Evolutionary conservation across 2,329 filamentous ascomycete species (phyloP).

Genomic region (Sphaceloma murrayae): DNA sequence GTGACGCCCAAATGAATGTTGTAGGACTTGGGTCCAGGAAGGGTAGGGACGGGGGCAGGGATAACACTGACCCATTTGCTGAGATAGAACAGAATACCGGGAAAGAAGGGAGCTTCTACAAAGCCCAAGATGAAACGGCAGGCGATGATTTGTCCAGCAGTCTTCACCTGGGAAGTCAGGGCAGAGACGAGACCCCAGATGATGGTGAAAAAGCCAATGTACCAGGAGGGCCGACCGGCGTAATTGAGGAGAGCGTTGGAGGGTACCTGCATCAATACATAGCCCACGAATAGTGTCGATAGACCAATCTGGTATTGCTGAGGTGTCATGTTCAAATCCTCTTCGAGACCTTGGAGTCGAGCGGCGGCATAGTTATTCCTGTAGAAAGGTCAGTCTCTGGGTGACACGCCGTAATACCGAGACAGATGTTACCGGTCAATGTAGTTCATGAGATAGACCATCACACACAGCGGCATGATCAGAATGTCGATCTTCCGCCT

Average conservation of each 20-base stretch:
- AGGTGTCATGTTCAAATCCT: conserved; percentile 47
- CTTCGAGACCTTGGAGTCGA: conserved; percentile 53
- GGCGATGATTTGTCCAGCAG: conserved; percentile 35
- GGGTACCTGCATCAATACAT: conserved; percentile 39
- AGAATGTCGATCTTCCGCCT: conserved; percentile 62
- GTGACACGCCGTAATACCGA: not conserved
- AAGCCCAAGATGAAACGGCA: conserved; percentile 39
- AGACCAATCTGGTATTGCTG: conserved; percentile 53
- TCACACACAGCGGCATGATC: conserved; percentile 58
- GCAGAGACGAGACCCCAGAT: conserved; percentile 40
- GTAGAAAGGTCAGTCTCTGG: not conserved
- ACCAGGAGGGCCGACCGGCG: conserved; percentile 32
- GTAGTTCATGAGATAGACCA: conserved; percentile 70
- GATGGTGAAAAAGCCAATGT: conserved; percentile 34
- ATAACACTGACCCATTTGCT: too few species aligned
- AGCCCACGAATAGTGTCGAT: conserved; percentile 53
- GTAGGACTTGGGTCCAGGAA: too few species aligned
- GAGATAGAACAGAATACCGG: conserved; percentile 48
- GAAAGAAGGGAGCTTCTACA: conserved; percentile 28
- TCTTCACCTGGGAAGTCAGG: conserved; percentile 36
- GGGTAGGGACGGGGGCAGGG: too few species aligned
- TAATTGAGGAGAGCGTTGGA: conserved; percentile 40
- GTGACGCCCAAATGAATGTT: too few species aligned
- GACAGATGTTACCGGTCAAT: conserved; percentile 35
- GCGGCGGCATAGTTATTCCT: conserved; percentile 56